phyloP scores from a whole-genome alignment of 805 yeast genomes.

The Grigorovia jiainica region DNA sequence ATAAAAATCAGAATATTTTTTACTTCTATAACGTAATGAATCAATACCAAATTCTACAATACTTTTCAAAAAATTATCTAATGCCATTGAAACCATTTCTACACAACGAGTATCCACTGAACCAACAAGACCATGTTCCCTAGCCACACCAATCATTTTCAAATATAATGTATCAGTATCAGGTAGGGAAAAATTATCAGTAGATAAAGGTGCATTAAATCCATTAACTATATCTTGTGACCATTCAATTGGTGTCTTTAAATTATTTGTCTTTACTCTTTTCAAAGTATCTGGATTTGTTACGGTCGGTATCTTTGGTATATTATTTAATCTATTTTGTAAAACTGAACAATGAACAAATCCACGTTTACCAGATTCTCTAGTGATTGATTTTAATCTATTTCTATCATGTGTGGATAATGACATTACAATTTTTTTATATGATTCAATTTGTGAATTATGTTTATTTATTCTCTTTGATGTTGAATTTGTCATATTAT shows the following conservation, averaged over 20 bases:
- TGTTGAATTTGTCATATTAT: constrained; percentile 35
- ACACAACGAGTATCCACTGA: constrained; percentile 66
- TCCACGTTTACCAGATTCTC: constrained; percentile 73
- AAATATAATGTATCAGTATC: constrained; percentile 60
- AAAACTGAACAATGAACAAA: constrained; percentile 61
- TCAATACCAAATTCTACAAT: constrained; percentile 69
- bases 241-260: constrained; percentile 56
- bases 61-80: constrained; percentile 70
- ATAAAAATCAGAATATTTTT: constrained; percentile 32
- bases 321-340: constrained; percentile 47
- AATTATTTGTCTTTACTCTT: constrained; percentile 24
- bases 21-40: constrained; percentile 52
- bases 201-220: constrained; percentile 67
- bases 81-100: constrained; percentile 70
- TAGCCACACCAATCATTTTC: constrained; percentile 69
- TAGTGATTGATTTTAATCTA: constrained; percentile 71
- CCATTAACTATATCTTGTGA: constrained; percentile 88
- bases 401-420: constrained; percentile 77
- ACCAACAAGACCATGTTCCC: constrained; percentile 86
- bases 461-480: constrained; percentile 33
- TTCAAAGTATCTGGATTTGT: constrained; percentile 27
- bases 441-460: constrained; percentile 63
- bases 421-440: constrained; percentile 80
- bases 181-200: constrained; percentile 74
- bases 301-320: constrained; percentile 75